phyloP scores from a whole-genome alignment of 768 basidiomycete genomes.

The Scleroderma citrinum region DNA sequence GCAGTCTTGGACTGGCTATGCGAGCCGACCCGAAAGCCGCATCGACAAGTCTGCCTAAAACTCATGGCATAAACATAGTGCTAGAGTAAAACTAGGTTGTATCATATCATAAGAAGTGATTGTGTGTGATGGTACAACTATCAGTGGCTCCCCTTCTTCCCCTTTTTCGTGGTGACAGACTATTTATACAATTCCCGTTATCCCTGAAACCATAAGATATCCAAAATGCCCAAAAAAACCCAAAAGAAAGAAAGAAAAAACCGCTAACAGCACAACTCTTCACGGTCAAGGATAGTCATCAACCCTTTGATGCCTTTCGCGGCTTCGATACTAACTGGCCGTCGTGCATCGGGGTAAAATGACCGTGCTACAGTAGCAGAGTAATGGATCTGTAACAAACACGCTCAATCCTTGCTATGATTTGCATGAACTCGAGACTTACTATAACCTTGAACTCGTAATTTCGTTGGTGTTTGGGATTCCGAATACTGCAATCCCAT shows the following conservation, averaged over 20 bases:
- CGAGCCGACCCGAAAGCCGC: slow-evolving; percentile 63
- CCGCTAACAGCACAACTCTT: slow-evolving; percentile 19
- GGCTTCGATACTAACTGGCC: slow-evolving; percentile 30
- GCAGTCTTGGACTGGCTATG: slow-evolving; percentile 96
- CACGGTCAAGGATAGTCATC: slow-evolving; percentile 33
- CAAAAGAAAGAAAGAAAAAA: background rate
- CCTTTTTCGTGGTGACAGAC: slow-evolving; percentile 5
- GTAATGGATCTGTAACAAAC: slow-evolving; percentile 26
- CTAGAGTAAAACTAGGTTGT: slow-evolving; percentile 5
- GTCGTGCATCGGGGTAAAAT: slow-evolving; percentile 30
- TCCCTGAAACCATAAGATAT: slow-evolving; percentile 12
- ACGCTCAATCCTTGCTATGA: slow-evolving; percentile 8
- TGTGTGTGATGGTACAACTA: slow-evolving; percentile 24
- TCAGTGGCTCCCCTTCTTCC: slow-evolving; percentile 12
- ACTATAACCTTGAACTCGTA: slow-evolving; percentile 32
- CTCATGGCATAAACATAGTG: slow-evolving; percentile 1
- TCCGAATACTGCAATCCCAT: slow-evolving; percentile 33
- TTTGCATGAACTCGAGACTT: slow-evolving; percentile 9
- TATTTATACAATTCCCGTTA: slow-evolving; percentile 12
- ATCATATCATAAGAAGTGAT: slow-evolving; percentile 14
- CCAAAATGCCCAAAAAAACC: slow-evolving; percentile 10
- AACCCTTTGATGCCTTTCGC: slow-evolving; percentile 30
- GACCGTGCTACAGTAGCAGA: slow-evolving; percentile 33
- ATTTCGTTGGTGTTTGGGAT: slow-evolving; percentile 24
- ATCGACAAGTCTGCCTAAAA: slow-evolving; percentile 48